Base-by-base conservation (phyloP, 2,329 filamentous ascomycete species). In the Aspergillus flavus region DNA sequence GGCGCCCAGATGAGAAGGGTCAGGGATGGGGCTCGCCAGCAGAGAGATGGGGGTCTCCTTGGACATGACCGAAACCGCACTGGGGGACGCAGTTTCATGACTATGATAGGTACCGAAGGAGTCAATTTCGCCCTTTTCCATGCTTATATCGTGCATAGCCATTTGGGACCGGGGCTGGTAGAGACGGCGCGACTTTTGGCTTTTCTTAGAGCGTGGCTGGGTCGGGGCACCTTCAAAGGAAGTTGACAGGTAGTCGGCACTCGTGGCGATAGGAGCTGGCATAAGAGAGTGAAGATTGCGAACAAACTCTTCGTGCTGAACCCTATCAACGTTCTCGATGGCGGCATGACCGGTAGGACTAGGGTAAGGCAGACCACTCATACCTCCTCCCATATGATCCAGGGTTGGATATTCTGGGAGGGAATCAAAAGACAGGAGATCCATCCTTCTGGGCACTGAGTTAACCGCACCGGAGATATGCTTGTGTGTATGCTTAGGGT, bases 391-490 rank as follows among this genome's bases (percentile, higher is more conserved):
- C 41, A 64, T 61, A 14, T 64, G 50, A 6, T 63, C 63, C 48
- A 68, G 16, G 19, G 63, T 45, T 0, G 67, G 30, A 50, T 71
- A 70, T 2, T 66, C 67, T 11, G 56, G 48, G 11, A 66, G 48
- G 19, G 66, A 64, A 12, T 71, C 69, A 48, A 71, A 69, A 5
- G 67, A 61, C 21, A 71, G 52, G 9, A 71, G 64, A 57, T 72
- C 71, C 14, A 71, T 63, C 61, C 68, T 71, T 23, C 66, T 71
- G 30, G 43, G 21, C 6, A 45, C 48, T 36, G 53, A 2, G 30
- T 53, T 59, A 16, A 62, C 58, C 26, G 54, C 58, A 19, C 39
- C 50, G 36, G 61, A 28, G 28, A 32, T 46, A 41, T 66, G 57
- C 34, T 63, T 69, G 9, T 62, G 41, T n/a, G 59, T 64, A 23